Conservation (phyloP, 306 rosid species). For the Quercus bicolor region DNA sequence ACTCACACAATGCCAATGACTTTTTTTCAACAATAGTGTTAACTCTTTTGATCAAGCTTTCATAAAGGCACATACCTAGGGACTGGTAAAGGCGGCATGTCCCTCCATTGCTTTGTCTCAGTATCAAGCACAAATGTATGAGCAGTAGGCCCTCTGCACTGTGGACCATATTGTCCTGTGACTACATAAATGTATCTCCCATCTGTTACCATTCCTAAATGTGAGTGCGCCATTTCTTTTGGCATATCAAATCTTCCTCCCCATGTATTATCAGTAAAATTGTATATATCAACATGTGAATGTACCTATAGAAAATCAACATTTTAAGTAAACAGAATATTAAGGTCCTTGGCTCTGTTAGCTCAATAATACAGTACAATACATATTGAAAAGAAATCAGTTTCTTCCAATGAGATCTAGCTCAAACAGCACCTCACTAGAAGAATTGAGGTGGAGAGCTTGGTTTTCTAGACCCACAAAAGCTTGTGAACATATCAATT, state of each 20-base stretch:
- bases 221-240: constrained; percentile 96
- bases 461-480: not conserved
- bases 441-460: not conserved
- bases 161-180: constrained; percentile 91
- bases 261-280: constrained; percentile 70
- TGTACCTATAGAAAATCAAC: constrained; percentile 54
- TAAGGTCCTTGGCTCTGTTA: constrained; percentile 1
- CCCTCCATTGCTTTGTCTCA: constrained; percentile 66
- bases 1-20: constrained; percentile 3
- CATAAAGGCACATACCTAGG: constrained; percentile 57
- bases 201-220: constrained; percentile 84
- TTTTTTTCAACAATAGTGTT: not conserved
- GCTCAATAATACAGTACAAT: not conserved
- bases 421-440: not conserved
- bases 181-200: constrained; percentile 81
- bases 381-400: not conserved
- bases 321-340: not conserved
- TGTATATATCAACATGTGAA: constrained; percentile 85
- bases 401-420: not conserved
- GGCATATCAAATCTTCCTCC: constrained; percentile 80
- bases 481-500: not conserved
- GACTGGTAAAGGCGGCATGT: constrained; percentile 66
- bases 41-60: not conserved
- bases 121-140: constrained; percentile 75
- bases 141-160: constrained; percentile 89